phyloP scores from a whole-genome alignment of 169 alveolate species.

The Plasmodium vinckei region DNA sequence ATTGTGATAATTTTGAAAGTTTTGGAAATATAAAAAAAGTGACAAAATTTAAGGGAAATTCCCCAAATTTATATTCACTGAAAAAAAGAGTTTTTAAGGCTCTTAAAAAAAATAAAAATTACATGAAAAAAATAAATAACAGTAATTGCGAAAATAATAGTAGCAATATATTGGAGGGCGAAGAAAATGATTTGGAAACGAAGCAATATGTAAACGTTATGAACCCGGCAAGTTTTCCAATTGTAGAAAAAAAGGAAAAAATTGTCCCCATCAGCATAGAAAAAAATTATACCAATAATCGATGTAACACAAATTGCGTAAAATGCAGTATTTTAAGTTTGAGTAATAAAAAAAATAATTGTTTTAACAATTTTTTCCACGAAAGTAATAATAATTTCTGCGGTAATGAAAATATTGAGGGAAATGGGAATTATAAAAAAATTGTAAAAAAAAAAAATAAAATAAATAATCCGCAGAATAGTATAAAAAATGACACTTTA shows the following conservation, averaged over 20 bases:
- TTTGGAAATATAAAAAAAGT: constrained; percentile 2
- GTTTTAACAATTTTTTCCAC: neutral
- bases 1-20: neutral
- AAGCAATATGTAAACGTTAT: neutral
- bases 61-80: neutral
- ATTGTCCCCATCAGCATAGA: neutral
- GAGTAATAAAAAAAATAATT: neutral
- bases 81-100: neutral
- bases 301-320: neutral
- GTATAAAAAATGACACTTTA: too few species aligned
- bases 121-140: neutral
- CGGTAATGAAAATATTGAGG: neutral
- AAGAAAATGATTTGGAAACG: neutral
- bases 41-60: neutral
- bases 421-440: neutral
- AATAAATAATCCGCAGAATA: too few species aligned
- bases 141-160: neutral
- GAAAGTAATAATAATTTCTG: neutral
- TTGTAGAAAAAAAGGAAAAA: neutral
- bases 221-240: neutral
- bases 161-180: constrained; percentile 2
- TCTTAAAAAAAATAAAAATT: neutral
- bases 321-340: neutral
- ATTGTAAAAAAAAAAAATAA: neutral
- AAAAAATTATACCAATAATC: neutral